A percentile compares a stretch with the other conserved stretches of the same genome.
These are phyloP conservation scores for Hanseniaspora meyeri DNA, from an alignment of 805 yeast species.

Conservation along the genomic window DNA sequence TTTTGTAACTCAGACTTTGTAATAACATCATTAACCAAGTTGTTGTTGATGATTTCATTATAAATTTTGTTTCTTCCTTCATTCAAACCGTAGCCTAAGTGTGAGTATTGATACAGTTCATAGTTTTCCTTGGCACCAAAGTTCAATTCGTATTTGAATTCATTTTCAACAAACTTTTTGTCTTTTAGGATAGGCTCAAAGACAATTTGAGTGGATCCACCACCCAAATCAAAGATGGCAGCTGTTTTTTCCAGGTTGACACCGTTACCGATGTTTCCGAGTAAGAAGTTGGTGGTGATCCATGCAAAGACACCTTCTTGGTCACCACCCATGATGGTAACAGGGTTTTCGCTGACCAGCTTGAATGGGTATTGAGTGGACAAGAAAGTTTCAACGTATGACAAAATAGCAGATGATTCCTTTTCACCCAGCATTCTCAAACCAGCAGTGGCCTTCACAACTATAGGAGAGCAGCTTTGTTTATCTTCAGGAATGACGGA, in stretches of 20 bases:
- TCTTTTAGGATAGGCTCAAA: conserved; percentile 78
- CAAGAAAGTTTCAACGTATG: conserved; percentile 63
- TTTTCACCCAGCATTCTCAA: conserved; percentile 71
- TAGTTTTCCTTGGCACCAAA: conserved; percentile 70
- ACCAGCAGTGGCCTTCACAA: conserved; percentile 98
- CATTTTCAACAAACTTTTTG: conserved; percentile 67
- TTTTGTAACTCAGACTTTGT: conserved; percentile 25
- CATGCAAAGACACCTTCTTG: conserved; percentile 98
- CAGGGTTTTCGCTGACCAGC: conserved; percentile 69
- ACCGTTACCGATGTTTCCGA: conserved; percentile 79
- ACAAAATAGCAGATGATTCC: conserved; percentile 57
- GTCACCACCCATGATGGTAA: conserved; percentile 87
- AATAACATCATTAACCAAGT: conserved; percentile 33
- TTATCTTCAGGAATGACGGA: conserved; percentile 59
- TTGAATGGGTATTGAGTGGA: conserved; percentile 82
- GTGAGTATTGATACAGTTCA: conserved; percentile 81
- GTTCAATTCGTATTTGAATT: conserved; percentile 64
- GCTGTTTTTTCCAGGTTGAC: conserved; percentile 66
- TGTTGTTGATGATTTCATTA: conserved; percentile 43
- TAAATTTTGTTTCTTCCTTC: conserved; percentile 82
- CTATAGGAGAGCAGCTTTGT: conserved; percentile 79
- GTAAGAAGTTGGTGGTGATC: conserved; percentile 87
- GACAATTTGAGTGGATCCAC: conserved; percentile 97
- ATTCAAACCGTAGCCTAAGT: conserved; percentile 90
- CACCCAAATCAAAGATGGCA: conserved; percentile 95